Base-by-base conservation (phyloP, 2,329 filamentous ascomycete genomes). In the Lecanicillium sp. region DNA sequence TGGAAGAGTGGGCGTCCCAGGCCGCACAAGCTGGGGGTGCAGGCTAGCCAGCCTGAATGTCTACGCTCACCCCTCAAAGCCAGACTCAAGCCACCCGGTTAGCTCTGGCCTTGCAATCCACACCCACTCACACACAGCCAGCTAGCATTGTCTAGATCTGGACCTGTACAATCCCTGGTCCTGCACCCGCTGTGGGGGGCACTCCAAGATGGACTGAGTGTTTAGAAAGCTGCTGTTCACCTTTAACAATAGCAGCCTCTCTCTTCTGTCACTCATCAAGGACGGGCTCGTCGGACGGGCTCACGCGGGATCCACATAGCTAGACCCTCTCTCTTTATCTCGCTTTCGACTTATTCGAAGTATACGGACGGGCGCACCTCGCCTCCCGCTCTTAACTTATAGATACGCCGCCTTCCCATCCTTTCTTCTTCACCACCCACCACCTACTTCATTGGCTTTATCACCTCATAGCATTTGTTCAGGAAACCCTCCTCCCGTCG, bases 121-220 rank as follows among this genome's bases (percentile, higher is more conserved):
- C 32, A 35, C 14, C 27, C 8, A 15, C 32, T 11, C n/a, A n/a
- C n/a, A n/a, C n/a, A n/a, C n/a, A n/a, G n/a, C n/a, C n/a, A n/a
- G 3, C 35, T 32, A 48, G 38, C 38, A 42, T 48, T 48, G 45
- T 37, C 45, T 48, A 42, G 45, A 48, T 48, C 45, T 42, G 29
- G 45, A 29, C 29, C 38, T 48, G 38, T 36, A 23, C 30, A 7
- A 17, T 42, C 30, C 38, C 15, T 29, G 36, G 37, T 38, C 26
- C 30, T 42, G 38, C 32, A 33, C 30, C 45, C 29, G 45, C 29
- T 48, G 45, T 48, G 45, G 45, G 33, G 45, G 45, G 30, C 19
- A 35, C 27, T 2, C 10, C 32, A 27, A 15, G 32, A 27, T 29
- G 35, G 21, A 38, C 26, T 21, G 33, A 35, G n/a, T 17, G 15